Conservation (phyloP, 495 filamentous ascomycete genomes). For the Parathielavia appendiculata region DNA sequence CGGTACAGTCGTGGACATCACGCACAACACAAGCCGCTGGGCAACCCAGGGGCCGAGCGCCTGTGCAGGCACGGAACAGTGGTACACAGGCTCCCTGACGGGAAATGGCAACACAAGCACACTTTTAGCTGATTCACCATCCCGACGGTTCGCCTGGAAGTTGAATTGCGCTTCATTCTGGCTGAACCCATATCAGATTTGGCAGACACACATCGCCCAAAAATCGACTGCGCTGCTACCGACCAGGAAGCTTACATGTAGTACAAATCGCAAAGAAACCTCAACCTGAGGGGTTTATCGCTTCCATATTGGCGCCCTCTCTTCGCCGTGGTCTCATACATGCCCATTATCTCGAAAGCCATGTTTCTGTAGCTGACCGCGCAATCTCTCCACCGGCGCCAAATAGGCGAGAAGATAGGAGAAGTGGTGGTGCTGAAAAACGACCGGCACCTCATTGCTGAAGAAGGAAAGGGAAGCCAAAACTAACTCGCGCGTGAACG, state of each 20-base stretch:
- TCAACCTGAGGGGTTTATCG: constrained; percentile 8
- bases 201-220: background rate
- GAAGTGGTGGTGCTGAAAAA: background rate
- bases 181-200: background rate
- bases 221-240: constrained; percentile 13
- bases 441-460: background rate
- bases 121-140: background rate
- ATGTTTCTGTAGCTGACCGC: background rate
- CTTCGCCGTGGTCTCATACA: background rate
- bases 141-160: background rate
- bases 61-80: too few species aligned
- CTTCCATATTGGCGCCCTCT: background rate
- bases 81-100: too few species aligned
- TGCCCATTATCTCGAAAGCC: background rate
- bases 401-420: background rate
- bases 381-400: background rate
- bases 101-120: background rate
- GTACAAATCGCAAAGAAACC: constrained; percentile 15
- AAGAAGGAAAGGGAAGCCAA: background rate
- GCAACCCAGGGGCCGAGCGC: background rate
- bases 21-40: background rate
- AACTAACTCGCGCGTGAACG: background rate
- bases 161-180: background rate
- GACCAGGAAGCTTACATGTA: constrained; percentile 12
- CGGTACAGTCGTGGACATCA: constrained; percentile 3